Evolutionary conservation across 345 rosid species (phyloP), one percentile per base, ranked within the genome.

Genomic region (Hypericum androsaemum): DNA sequence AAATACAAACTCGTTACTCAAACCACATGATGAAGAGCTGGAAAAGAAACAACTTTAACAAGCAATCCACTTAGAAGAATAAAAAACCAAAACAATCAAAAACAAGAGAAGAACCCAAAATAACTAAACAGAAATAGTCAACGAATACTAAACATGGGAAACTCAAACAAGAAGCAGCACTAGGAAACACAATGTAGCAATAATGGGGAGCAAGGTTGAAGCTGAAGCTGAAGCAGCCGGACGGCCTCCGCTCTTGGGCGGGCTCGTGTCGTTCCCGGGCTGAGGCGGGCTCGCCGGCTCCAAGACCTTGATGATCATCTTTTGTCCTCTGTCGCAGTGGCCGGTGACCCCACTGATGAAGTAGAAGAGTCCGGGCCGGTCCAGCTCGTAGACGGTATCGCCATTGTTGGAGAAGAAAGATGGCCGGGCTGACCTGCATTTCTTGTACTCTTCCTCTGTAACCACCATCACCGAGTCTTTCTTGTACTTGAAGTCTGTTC

Each of bases 261-360:
- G 32, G 6, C 28, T 37, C 41, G 65, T 53, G 38, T 15, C 46
- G 32, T 59, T 59, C 15, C 35, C 48, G 8, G 63, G 6, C 36
- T 22, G 56, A 48, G 70, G 66, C 8, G 74, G 71, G 58, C 41
- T 50, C 35, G 54, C 71, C 0, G 53, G 39, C 62, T 81, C 80
- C 78, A 84, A 56, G 6, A 84, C 88, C 61, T 84, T 84, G 36
- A 81, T 62, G 75, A 80, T 81, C 85, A 80, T 74, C 70, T 79
- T 84, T 66, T 63, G 76, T 46, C 83, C 94, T 61, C 73, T 61
- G 61, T 73, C 71, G 14, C 85, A 80, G 41, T 83, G 89, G 15
- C 81, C 86, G 0, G 72, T 47, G 15, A 77, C 74, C 22, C 86
- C 86, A 17, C 92, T 78, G 11, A 83, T 73, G 65, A 83, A 78